Base-by-base conservation (phyloP, 768 basidiomycete species). In the Leccinellum luteum region DNA sequence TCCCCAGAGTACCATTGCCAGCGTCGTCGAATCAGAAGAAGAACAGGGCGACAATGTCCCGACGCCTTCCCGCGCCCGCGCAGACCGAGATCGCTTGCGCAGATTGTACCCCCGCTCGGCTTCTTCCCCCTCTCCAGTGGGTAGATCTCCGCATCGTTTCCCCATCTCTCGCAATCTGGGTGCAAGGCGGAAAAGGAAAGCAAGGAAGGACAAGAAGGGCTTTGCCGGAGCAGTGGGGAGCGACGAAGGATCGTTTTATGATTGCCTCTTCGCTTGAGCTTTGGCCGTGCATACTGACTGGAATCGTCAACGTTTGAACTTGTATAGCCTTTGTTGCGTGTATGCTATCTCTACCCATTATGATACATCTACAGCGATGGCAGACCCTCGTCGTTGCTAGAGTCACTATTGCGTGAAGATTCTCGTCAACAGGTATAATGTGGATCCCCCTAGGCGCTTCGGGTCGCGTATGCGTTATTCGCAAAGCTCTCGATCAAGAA, bases 401-500 rank as follows among this genome's bases (percentile, higher is more conserved):
- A 28, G 55, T 6, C 15, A 47, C 61, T 65, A 83, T 30, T 82
- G 81, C 3, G 82, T 84, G 62, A 83, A 82, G 48, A 84, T 68
- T 27, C 79, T 73, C 7, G 76, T 76, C 54, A 81, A 62, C 30
- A 81, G 71, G 66, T 82, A 87, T 35, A 82, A 66, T 3, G 83
- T 85, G 8, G 85, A 85, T 28, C 83, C 85, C 13, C 79, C 57
- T 56, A 89, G 80, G 17, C 86, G 78, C 80, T 87, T 71, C 7
- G 52, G 27, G 43, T 38, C 10, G 31, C 15, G 28, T 23, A 31
- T 23, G 32, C 35, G 6, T 69, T 14, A 60, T 48, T 27, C 17
- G 23, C 10, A 7, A 0, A 23, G 43, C 10, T 28, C 3, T 28
- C n/a, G n/a, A n/a, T 17, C 27, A 0, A n/a, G n/a, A 55, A 13